These are phyloP conservation scores for Tillandsia leiboldiana DNA, from an alignment of 176 grass and related monocot genomes.

Conservation along the genomic window DNA sequence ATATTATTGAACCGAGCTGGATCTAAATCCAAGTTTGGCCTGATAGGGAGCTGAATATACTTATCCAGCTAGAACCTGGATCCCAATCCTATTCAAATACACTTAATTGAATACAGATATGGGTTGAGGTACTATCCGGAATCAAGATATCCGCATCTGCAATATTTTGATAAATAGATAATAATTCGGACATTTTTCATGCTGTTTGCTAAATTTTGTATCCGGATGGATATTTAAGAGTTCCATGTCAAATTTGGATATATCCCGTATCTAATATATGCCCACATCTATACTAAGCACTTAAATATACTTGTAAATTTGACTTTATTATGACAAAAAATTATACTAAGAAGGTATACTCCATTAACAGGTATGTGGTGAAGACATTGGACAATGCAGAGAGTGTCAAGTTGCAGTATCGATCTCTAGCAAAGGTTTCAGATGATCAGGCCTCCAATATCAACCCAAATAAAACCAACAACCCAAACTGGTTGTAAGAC, in stretches of 20 bases:
- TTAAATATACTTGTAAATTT: neutral
- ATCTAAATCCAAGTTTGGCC: no score
- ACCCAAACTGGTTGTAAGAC: neutral
- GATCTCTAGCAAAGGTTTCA: constrained; percentile 41
- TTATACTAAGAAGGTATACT: neutral
- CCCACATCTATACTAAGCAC: no score
- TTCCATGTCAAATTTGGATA: no score
- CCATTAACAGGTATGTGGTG: constrained; percentile 56
- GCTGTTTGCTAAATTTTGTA: neutral
- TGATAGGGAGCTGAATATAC: no score
- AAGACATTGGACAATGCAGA: constrained; percentile 83
- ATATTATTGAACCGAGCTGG: no score
- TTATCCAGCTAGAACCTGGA: no score
- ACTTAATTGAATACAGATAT: no score
- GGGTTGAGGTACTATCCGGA: no score
- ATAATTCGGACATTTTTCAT: neutral
- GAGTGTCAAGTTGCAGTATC: constrained; percentile 62
- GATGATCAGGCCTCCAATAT: constrained; percentile 6
- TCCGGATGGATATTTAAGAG: neutral
- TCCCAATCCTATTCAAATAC: no score
- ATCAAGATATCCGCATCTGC: no score
- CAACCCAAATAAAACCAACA: neutral
- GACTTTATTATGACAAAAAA: neutral
- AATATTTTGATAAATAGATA: no score
- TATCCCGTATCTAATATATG: no score